phyloP scores from a whole-genome alignment of 164 flowering plant species.

The Liriodendron chinense region DNA sequence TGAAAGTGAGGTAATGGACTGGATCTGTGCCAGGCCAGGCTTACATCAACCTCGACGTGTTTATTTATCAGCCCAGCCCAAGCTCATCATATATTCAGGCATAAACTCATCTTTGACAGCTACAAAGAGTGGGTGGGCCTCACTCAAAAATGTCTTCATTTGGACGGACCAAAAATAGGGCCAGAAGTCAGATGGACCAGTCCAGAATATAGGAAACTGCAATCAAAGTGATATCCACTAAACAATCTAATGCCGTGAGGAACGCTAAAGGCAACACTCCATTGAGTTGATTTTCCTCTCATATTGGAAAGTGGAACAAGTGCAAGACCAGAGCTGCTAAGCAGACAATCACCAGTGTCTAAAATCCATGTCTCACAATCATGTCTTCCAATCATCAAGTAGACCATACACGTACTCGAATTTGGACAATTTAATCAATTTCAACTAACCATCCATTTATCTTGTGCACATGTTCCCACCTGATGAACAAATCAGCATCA shows the following conservation, averaged over 20 bases:
- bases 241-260: too few relatives aligned
- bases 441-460: neutral
- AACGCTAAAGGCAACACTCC: too few relatives aligned
- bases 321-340: neutral
- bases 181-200: neutral
- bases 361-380: neutral
- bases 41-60: too few relatives aligned
- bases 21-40: too few relatives aligned
- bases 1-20: too few relatives aligned
- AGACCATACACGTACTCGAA: too few relatives aligned
- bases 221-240: neutral
- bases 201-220: neutral
- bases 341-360: neutral
- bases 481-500: neutral
- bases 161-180: neutral
- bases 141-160: too few relatives aligned
- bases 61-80: too few relatives aligned
- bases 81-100: too few relatives aligned
- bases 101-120: too few relatives aligned
- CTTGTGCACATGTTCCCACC: neutral
- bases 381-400: neutral
- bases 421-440: neutral
- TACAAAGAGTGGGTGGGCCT: too few relatives aligned
- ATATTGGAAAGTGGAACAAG: neutral
- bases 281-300: too few relatives aligned